Evolutionary conservation across 495 filamentous ascomycete genomes (phyloP).

Genomic region (Penicillium simplicissimum): DNA sequence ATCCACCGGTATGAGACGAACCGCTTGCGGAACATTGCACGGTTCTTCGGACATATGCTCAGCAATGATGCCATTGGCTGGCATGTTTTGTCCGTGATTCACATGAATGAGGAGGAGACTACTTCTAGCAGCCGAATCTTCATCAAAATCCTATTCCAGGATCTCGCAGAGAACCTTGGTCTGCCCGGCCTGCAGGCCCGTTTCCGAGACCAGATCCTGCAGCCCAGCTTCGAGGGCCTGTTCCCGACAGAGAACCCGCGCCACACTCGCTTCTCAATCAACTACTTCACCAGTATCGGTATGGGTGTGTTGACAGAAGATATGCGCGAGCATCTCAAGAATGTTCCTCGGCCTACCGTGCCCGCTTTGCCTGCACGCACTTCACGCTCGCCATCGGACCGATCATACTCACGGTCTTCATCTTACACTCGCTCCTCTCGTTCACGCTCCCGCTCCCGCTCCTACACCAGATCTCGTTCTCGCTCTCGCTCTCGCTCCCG

Average conservation of each 20-base stretch:
- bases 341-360: conserved; percentile 73
- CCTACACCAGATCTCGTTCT: conserved; percentile 45
- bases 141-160: conserved; percentile 96
- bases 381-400: conserved; percentile 57
- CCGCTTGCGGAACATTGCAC: conserved; percentile 86
- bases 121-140: conserved; percentile 95
- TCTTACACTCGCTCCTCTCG: conserved; percentile 40
- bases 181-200: conserved; percentile 74
- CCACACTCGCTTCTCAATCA: conserved; percentile 95
- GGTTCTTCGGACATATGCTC: conserved; percentile 92
- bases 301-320: conserved; percentile 93
- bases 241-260: conserved; percentile 86
- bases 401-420: conserved; percentile 47
- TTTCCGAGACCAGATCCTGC: conserved; percentile 74
- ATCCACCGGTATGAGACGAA: conserved; percentile 98
- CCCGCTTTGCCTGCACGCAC: conserved; percentile 64
- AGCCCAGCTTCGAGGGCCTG: conserved; percentile 77
- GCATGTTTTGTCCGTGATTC: conserved; percentile 82
- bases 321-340: conserved; percentile 88
- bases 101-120: conserved; percentile 94
- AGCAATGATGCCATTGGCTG: conserved; percentile 86
- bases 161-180: conserved; percentile 83
- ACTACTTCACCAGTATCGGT: conserved; percentile 97
- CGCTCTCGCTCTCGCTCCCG: conserved; percentile 43
- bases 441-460: conserved; percentile 41